phyloP scores from a whole-genome alignment of 1,284 basidiomycete genomes.

The Irpex lacteus region DNA sequence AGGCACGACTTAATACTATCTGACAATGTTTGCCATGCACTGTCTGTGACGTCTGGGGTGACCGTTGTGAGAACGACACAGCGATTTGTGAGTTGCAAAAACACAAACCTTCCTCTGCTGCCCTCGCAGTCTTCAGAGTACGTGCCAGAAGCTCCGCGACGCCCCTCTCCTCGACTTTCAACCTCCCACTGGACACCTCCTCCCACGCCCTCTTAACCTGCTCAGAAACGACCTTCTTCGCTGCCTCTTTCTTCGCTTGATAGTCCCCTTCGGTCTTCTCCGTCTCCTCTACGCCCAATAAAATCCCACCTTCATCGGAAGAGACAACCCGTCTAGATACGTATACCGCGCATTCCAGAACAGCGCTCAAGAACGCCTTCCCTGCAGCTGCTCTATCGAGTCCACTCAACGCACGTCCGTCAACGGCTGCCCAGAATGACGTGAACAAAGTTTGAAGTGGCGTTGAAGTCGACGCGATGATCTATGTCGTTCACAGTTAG shows the following conservation, averaged over 20 bases:
- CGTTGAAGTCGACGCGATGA: slow-evolving; percentile 16
- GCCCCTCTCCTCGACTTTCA: slow-evolving; percentile 46
- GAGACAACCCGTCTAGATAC: slow-evolving; percentile 42
- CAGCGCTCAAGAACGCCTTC: slow-evolving; percentile 62
- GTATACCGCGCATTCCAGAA: slow-evolving; percentile 70
- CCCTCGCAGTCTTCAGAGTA: slow-evolving; percentile 40
- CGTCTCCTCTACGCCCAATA: slow-evolving; percentile 9
- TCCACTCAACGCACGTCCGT: slow-evolving; percentile 58
- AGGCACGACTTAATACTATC: slow-evolving; percentile 23
- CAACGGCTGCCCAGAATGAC: slow-evolving; percentile 77
- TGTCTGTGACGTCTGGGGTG: slow-evolving; percentile 38
- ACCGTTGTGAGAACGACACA: background rate
- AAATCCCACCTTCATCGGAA: slow-evolving; percentile 15
- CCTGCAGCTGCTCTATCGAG: slow-evolving; percentile 48
- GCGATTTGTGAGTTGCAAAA: background rate
- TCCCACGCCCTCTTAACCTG: slow-evolving; percentile 52
- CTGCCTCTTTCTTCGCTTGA: slow-evolving; percentile 10
- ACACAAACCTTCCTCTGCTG: slow-evolving; percentile 38
- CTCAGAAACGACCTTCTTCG: slow-evolving; percentile 35
- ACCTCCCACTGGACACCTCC: slow-evolving; percentile 36
- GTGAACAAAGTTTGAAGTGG: slow-evolving; percentile 53
- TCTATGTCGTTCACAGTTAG: slow-evolving; percentile 14
- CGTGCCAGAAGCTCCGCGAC: slow-evolving; percentile 45
- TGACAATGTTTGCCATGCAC: slow-evolving; percentile 43
- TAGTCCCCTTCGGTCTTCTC: background rate